phyloP scores from a whole-genome alignment of 306 rosid species.

The Citrullus amarus region DNA sequence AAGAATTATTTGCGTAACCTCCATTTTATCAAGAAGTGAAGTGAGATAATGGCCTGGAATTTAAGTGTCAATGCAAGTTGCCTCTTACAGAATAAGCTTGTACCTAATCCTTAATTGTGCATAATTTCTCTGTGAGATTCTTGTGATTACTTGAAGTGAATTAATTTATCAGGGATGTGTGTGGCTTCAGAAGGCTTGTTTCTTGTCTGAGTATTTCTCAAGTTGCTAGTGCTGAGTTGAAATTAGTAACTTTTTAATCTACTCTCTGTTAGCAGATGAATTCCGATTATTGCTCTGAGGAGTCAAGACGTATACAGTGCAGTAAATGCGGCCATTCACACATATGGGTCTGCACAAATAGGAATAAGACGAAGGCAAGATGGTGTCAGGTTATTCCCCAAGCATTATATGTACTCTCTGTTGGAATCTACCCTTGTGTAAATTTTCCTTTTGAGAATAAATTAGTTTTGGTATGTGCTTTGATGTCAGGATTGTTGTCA shows the following conservation, averaged over 20 bases:
- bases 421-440: background rate
- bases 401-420: background rate
- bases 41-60: background rate
- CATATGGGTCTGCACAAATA: conserved; percentile 94
- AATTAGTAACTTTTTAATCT: conserved; percentile 10
- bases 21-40: background rate
- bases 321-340: conserved; percentile 93
- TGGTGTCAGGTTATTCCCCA: conserved; percentile 83
- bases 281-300: conserved; percentile 68
- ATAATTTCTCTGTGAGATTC: background rate
- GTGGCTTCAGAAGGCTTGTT: background rate
- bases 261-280: conserved; percentile 39
- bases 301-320: conserved; percentile 91
- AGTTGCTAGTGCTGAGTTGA: background rate
- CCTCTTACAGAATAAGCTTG: background rate
- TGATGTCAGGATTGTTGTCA: conserved; percentile 83
- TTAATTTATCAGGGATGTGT: background rate
- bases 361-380: conserved; percentile 87
- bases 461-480: conserved; percentile 15
- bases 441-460: conserved; percentile 3
- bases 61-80: background rate
- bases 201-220: background rate
- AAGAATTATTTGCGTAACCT: background rate
- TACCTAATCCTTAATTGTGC: background rate
- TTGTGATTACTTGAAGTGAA: background rate